Evolutionary conservation across 208 protist genomes (phyloP).

Genomic region (Acanthamoeba castellanii): DNA sequence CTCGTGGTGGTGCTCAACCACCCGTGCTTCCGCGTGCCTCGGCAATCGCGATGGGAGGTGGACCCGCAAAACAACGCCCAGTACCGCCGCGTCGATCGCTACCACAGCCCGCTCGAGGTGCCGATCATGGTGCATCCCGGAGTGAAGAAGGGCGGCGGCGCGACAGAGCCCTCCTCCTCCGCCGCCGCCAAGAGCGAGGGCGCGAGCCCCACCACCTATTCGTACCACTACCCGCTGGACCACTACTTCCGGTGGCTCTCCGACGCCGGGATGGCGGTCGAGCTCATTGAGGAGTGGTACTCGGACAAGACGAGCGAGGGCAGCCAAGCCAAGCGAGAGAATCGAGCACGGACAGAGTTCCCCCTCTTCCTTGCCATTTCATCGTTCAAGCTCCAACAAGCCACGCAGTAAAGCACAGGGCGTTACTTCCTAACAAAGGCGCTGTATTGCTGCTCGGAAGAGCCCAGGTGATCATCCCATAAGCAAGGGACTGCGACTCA

Average conservation of each 20-base stretch:
- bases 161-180: not conserved
- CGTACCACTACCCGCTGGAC: conserved; percentile 22
- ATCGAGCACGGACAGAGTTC: not conserved
- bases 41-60: conserved; percentile 1
- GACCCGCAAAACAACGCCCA: conserved; percentile 7
- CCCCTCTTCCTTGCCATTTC: conserved; percentile 15
- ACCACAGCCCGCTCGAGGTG: conserved; percentile 29
- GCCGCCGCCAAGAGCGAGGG: not conserved
- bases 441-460: not conserved
- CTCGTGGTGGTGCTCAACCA: conserved; percentile 29
- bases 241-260: not conserved
- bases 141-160: not conserved
- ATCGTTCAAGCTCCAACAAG: not conserved
- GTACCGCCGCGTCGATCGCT: conserved; percentile 43
- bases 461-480: not conserved
- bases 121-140: not conserved
- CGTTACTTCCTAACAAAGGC: not conserved
- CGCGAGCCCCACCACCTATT: not conserved
- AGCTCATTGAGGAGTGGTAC: conserved; percentile 11
- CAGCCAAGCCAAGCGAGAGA: conserved; percentile 9
- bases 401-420: not conserved
- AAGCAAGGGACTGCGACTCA: not conserved
- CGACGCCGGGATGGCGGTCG: not conserved
- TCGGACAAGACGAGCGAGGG: not conserved
- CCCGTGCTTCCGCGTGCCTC: conserved; percentile 23